Evolutionary conservation across 345 rosid species (phyloP), one percentile per base, ranked within the genome.

Genomic region (Gossypium rotundifolium): DNA sequence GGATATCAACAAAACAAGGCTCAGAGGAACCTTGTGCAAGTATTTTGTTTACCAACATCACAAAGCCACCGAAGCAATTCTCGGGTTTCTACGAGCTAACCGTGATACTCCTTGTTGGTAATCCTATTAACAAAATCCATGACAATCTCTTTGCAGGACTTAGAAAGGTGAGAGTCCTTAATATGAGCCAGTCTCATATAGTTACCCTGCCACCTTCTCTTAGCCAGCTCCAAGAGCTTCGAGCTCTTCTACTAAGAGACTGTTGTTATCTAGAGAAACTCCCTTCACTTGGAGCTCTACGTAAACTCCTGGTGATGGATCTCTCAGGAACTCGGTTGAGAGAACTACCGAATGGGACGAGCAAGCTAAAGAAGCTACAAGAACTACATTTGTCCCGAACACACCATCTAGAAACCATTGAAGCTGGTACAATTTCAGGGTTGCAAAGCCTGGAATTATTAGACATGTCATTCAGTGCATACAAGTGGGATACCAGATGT

Each of bases 401-500:
- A 10, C 74, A 12, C 65, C 75, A 65, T 33, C 67, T 79, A 29
- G 75, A 81, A 76, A 75, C 59, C 54, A 81, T 79, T 7, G 72
- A 69, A 48, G 65, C 65, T 2, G 83, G 87, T 48, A 48, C 75
- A 2, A 62, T 84, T 40, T 74, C 79, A 11, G 73, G 77, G 46
- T 57, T 84, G 59, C 65, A 65, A 17, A 75, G 66, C 76, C 78
- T 84, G 11, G 83, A 84, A 64, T 74, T 40, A 58, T 58, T 84
- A 42, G 81, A 84, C 78, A 67, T 75, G 80, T 79, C 84, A 53
- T 79, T 58, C 66, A 77, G 84, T 75, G 83, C 79, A 18, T 77
- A 84, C 16, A 77, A 79, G 48, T 81, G 84, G 84, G 76, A 51
- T 55, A 55, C 11, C 13, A 29, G 48, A 51, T 13, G 44, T 13